These are phyloP conservation scores for Cynara cardunculus DNA, from an alignment of 129 eudicot species.

Conservation along the genomic window DNA sequence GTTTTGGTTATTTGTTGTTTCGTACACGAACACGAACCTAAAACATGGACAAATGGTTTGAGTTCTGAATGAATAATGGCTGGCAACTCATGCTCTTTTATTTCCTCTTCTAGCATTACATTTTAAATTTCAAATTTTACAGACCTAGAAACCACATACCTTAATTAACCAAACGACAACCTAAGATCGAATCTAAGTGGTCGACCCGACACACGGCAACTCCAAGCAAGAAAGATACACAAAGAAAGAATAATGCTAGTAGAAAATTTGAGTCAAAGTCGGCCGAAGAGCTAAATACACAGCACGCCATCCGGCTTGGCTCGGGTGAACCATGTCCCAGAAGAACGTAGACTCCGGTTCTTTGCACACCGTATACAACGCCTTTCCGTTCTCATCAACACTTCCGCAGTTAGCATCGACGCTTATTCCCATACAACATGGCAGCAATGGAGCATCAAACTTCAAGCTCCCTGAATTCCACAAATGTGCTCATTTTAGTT, in stretches of 20 bases:
- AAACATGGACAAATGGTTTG: neutral
- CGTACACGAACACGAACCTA: neutral
- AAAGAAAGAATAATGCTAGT: neutral
- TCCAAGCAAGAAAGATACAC: neutral
- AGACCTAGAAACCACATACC: constrained; percentile 3
- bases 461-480: constrained; percentile 40
- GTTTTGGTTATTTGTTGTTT: too few relatives aligned
- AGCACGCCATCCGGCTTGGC: constrained; percentile 79
- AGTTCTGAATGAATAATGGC: neutral
- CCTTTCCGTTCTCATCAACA: constrained; percentile 41
- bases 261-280: constrained; percentile 37
- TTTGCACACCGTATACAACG: constrained; percentile 54
- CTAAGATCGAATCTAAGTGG: neutral
- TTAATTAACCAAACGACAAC: neutral
- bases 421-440: constrained; percentile 54
- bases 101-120: constrained; percentile 8
- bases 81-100: constrained; percentile 1
- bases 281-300: constrained; percentile 40
- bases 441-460: constrained; percentile 76
- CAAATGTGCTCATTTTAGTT: neutral
- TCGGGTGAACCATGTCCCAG: constrained; percentile 74
- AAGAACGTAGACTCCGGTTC: constrained; percentile 59
- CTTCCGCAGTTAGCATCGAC: constrained; percentile 42
- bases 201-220: neutral
- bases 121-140: constrained; percentile 14